Evolutionary conservation across 805 yeast genomes (phyloP), one percentile per base, ranked within the genome.

Genomic region (Lachancea kluyveri): DNA sequence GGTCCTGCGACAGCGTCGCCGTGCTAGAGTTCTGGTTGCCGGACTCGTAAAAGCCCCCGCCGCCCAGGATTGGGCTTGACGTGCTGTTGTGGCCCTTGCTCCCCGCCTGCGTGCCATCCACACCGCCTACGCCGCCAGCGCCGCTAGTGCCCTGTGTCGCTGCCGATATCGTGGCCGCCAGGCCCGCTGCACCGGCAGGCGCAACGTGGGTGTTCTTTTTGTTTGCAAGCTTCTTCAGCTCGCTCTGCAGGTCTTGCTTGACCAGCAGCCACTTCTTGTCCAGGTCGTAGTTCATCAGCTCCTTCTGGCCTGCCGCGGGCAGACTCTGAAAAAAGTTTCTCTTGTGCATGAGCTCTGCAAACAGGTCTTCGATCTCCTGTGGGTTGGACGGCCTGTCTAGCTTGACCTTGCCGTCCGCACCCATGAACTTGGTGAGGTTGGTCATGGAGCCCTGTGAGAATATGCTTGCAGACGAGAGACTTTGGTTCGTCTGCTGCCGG

Each of bases 211-310:
- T 15, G n/a, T 28, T 22, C 14, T 37, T 50, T 10, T 65, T 57
- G 26, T 66, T 55, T 35, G 63, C 62, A 32, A 57, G 49, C 43
- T 79, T 75, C 47, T 79, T 80, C 47, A 67, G 67, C 48, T 87
- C 96, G 5, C 88, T 72, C 27, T 84, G 68, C 15, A 80, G 76
- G 54, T 87, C 95, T 55, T 88, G 96, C 43, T 81, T 76, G 24
- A 88, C 79, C 43, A 88, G 68, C 79, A 84, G 77, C 95, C 96
- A 87, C 59, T 90, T 90, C 47, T 86, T 84, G 29, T 80, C 84
- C 0, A 74, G 62, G 25, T 81, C 72, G 51, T 81, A 87, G 44
- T 70, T 72, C 48, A 74, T 67, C 82, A 90, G 77, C 50, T 84
- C 92, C 35, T 66, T 70, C 43, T 78, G 77, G 3, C 92, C 95